A percentile compares a stretch with the other conserved stretches of the same genome.
Evolutionary conservation across 177 flowering plant genomes (phyloP).

Genomic region (Vitis hybrid): DNA sequence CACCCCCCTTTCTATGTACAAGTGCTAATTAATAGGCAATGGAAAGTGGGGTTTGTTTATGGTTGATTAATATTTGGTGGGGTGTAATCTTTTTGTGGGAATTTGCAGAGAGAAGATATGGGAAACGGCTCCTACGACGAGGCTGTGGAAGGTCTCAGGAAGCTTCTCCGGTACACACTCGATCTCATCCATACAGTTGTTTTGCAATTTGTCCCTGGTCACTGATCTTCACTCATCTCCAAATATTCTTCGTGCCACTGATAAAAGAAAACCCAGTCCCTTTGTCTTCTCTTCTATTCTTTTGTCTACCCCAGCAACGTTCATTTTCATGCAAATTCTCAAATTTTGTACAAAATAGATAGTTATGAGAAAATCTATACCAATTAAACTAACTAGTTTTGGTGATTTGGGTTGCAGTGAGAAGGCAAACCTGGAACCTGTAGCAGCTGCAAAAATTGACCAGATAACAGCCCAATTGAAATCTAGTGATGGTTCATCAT

Average conservation of each 20-base stretch:
- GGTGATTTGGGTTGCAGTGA: constrained; percentile 34
- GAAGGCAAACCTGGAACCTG: constrained; percentile 41
- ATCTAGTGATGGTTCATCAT: constrained; percentile 10
- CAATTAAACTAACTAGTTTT: not conserved
- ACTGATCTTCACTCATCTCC: too few species aligned
- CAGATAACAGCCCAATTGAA: constrained; percentile 50
- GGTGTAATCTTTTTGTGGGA: not conserved
- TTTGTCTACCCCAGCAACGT: too few species aligned
- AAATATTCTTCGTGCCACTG: too few species aligned
- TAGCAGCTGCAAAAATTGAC: constrained; percentile 48
- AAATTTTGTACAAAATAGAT: too few species aligned
- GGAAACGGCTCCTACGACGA: constrained; percentile 48
- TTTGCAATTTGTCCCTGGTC: not conserved
- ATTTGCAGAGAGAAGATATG: constrained; percentile 52
- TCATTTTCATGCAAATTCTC: too few species aligned
- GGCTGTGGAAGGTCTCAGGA: constrained; percentile 58
- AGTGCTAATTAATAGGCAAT: too few species aligned
- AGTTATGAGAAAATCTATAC: too few species aligned
- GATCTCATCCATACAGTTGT: not conserved
- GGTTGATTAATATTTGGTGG: too few species aligned
- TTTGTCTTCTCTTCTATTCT: not conserved
- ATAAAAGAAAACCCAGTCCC: too few species aligned
- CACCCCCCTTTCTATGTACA: too few species aligned
- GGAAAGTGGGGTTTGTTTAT: not conserved
- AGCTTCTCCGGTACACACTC: constrained; percentile 56